A percentile compares a stretch with the other conserved stretches of the same genome.
phyloP scores from a whole-genome alignment of 768 basidiomycete genomes.

The Royoungia palumana region DNA sequence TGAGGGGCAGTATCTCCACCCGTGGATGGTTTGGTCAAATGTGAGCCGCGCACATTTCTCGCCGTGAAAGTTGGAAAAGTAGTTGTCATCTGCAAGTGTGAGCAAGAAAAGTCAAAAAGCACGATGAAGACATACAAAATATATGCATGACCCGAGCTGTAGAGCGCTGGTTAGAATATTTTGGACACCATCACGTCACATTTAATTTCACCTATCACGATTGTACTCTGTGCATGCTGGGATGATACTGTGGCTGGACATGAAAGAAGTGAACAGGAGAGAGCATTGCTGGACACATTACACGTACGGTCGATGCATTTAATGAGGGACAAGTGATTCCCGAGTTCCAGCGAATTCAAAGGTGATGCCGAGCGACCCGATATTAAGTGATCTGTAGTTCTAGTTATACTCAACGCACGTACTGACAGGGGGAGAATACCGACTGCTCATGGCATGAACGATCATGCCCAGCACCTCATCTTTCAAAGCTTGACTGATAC shows the following conservation, averaged over 20 bases:
- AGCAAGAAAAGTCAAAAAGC: background rate
- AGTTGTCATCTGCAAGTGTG: conserved; percentile 28
- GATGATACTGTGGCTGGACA: conserved; percentile 11
- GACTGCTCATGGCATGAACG: conserved; percentile 28
- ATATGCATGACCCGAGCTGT: conserved; percentile 31
- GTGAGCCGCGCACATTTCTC: conserved; percentile 42
- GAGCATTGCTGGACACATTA: background rate
- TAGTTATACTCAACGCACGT: background rate
- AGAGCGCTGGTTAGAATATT: conserved; percentile 1
- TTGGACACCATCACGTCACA: background rate
- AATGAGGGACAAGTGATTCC: conserved; percentile 23
- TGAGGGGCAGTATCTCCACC: conserved; percentile 29
- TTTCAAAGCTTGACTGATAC: conserved; percentile 24
- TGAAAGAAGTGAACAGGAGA: background rate
- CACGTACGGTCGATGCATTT: conserved; percentile 22
- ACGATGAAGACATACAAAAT: conserved; percentile 21
- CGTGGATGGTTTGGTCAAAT: conserved; percentile 32
- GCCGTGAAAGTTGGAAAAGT: conserved; percentile 43
- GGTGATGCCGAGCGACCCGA: conserved; percentile 26
- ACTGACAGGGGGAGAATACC: background rate
- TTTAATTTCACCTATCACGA: conserved; percentile 20
- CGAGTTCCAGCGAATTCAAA: conserved; percentile 16
- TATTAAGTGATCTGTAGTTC: conserved; percentile 25
- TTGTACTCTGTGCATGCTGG: conserved; percentile 14
- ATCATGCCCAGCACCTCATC: conserved; percentile 28